Evolutionary conservation across 805 yeast genomes (phyloP).

Genomic region (Wickerhamiella sorbophila): DNA sequence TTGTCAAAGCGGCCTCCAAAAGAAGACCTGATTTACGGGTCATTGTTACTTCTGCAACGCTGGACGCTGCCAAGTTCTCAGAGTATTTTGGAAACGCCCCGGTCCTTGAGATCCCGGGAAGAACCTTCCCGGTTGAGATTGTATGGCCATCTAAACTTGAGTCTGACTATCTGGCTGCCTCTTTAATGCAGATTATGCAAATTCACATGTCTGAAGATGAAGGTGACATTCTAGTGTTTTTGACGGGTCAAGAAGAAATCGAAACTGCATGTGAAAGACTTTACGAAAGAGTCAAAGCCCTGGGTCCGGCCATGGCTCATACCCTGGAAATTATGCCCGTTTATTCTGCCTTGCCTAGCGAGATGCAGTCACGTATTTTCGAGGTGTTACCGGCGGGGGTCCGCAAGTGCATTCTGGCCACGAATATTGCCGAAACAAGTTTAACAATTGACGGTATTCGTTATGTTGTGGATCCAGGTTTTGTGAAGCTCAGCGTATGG

Average conservation of each 20-base stretch:
- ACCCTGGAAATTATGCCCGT: slow-evolving; percentile 63
- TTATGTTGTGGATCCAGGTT: slow-evolving; percentile 89
- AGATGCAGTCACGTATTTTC: slow-evolving; percentile 65
- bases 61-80: slow-evolving; percentile 80
- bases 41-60: slow-evolving; percentile 85
- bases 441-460: slow-evolving; percentile 92
- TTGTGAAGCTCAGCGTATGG: slow-evolving; percentile 80
- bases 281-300: slow-evolving; percentile 45
- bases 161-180: slow-evolving; percentile 10
- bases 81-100: slow-evolving; percentile 73
- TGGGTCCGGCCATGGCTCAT: slow-evolving; percentile 46
- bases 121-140: slow-evolving; percentile 83
- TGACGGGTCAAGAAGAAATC: slow-evolving; percentile 95
- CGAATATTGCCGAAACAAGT: slow-evolving; percentile 95
- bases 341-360: slow-evolving; percentile 82
- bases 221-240: slow-evolving; percentile 71
- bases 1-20: slow-evolving; percentile 53
- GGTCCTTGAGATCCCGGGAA: slow-evolving; percentile 77
- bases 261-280: slow-evolving; percentile 73
- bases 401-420: slow-evolving; percentile 82
- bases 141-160: slow-evolving; percentile 78
- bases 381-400: slow-evolving; percentile 70
- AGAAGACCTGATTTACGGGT: slow-evolving; percentile 57
- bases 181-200: slow-evolving; percentile 10
- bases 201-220: slow-evolving; percentile 30